These are phyloP conservation scores for Berkeleyomyces basicola DNA, from an alignment of 2,329 filamentous ascomycete genomes.

Conservation along the genomic window DNA sequence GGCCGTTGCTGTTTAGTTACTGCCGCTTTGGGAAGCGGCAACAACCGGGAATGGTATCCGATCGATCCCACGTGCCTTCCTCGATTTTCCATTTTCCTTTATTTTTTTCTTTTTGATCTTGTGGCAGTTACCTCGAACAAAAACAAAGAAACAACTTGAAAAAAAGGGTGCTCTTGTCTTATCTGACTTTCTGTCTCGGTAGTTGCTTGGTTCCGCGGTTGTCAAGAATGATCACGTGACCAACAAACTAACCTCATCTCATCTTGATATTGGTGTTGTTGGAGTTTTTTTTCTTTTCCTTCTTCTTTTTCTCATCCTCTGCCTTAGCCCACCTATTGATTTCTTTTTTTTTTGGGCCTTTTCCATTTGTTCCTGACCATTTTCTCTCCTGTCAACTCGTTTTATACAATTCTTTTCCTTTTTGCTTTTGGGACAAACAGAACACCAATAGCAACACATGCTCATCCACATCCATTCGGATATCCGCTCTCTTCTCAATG, in stretches of 20 bases:
- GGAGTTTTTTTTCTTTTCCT: background rate
- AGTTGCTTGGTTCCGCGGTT: background rate
- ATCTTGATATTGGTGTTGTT: background rate
- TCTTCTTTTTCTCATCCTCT: background rate
- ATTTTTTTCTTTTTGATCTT: background rate
- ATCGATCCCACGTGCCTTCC: background rate
- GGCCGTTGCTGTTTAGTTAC: constrained; percentile 14
- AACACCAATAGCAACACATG: background rate
- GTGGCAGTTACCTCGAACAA: background rate
- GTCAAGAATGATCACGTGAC: background rate
- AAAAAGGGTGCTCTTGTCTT: background rate
- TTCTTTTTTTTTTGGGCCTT: background rate
- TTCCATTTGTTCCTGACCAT: no score
- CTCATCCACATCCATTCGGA: background rate
- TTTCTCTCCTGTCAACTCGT: background rate
- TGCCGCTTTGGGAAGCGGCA: constrained; percentile 10
- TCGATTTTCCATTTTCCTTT: no score
- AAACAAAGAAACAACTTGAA: background rate
- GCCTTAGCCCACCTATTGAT: no score
- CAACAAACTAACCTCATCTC: background rate
- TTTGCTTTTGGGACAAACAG: background rate
- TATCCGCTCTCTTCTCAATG: background rate
- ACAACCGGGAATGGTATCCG: background rate
- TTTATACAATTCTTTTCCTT: background rate
- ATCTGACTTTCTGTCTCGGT: background rate